Percentiles rank a stretch among this genome's conserved stretches.
Conservation (phyloP, 768 basidiomycete species). For the Rhodocollybia butyracea region DNA sequence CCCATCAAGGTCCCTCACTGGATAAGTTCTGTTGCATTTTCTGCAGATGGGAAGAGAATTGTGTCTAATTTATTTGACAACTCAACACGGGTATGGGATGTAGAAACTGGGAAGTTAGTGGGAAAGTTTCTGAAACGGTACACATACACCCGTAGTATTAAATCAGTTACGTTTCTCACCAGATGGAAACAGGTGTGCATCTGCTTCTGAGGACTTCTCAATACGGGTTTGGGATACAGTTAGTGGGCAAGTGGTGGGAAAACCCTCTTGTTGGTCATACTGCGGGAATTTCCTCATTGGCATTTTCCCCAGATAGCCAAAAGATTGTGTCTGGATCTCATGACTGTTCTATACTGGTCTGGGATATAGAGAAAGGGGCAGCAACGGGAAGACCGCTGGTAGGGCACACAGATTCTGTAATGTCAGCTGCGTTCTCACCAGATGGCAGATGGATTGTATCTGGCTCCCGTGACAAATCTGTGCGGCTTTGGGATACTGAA, state of each 20-base stretch:
- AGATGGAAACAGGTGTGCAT: neutral
- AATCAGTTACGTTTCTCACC: neutral
- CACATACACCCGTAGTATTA: neutral
- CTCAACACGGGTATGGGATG: too few relatives aligned
- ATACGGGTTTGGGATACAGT: neutral
- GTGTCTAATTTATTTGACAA: too few relatives aligned
- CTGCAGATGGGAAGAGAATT: too few relatives aligned
- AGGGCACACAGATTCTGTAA: neutral
- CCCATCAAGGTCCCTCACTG: too few relatives aligned
- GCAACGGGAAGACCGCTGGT: neutral
- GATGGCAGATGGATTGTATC: neutral
- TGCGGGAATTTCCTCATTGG: neutral
- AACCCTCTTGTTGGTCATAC: neutral
- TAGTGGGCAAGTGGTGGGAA: neutral
- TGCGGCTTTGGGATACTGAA: neutral
- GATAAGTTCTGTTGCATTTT: too few relatives aligned
- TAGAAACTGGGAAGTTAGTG: conserved; percentile 29
- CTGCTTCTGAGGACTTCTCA: neutral
- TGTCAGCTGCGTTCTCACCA: neutral
- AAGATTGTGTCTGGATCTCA: neutral
- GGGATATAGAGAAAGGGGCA: neutral
- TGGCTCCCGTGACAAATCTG: neutral
- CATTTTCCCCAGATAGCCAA: neutral
- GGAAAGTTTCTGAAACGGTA: conserved; percentile 9
- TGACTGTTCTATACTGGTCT: neutral